A percentile compares a stretch with the other conserved stretches of the same genome.
phyloP scores from a whole-genome alignment of 2,329 filamentous ascomycete species.

The Talaromyces sp. region DNA sequence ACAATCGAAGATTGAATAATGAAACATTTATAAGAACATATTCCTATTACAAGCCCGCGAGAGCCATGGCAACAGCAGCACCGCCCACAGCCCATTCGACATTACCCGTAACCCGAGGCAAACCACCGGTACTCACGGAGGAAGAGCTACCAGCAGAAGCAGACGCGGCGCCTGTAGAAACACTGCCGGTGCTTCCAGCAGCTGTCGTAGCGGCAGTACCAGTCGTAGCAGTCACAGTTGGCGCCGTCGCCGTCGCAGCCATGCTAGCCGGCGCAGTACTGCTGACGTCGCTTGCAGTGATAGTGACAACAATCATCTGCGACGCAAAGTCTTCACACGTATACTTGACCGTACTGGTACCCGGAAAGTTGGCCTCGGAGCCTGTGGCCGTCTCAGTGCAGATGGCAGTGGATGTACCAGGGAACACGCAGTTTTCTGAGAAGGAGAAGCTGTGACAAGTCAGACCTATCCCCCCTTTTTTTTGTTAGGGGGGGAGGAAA shows the following conservation, averaged over 20 bases:
- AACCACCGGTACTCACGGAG: slow-evolving; percentile 8
- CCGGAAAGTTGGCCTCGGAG: not conserved
- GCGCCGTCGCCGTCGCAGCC: slow-evolving; percentile 2
- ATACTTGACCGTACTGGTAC: not conserved
- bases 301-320: not conserved
- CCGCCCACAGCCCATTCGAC: slow-evolving; percentile 12
- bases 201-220: not conserved
- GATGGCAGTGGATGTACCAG: not conserved
- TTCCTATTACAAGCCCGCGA: slow-evolving; percentile 7
- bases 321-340: not conserved
- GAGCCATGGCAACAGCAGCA: slow-evolving; percentile 11
- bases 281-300: slow-evolving; percentile 1
- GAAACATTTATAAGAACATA: too few relatives aligned
- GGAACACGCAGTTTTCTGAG: not conserved
- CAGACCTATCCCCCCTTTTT: too few relatives aligned
- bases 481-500: too few relatives aligned
- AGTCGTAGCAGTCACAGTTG: slow-evolving; percentile 2
- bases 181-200: not conserved
- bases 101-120: slow-evolving; percentile 11
- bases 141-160: slow-evolving; percentile 2
- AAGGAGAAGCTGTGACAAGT: not conserved
- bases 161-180: slow-evolving; percentile 1
- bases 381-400: slow-evolving; percentile 4
- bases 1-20: too few relatives aligned
- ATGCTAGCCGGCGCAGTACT: not conserved